Base-by-base conservation (phyloP, 768 basidiomycete genomes). In the Tricholomella constricta region DNA sequence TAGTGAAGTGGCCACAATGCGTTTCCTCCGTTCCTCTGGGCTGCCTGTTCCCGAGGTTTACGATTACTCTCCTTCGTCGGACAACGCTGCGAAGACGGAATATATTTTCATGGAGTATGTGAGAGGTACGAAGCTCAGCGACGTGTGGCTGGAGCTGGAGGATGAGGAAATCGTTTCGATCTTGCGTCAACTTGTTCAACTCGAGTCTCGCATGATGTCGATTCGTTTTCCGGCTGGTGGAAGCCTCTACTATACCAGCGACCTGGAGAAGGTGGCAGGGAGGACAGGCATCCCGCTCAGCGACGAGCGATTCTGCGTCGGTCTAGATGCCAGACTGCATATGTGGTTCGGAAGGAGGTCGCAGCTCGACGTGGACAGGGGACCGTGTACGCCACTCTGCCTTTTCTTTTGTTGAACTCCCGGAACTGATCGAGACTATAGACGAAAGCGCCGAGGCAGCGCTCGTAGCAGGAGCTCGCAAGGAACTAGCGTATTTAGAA, bases 281-380 rank as follows among this genome's bases (percentile, higher is more conserved):
- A 62, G 51, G 53, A 35, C 57, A 54, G 74, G 65, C 60, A 67
- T 80, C 45, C 57, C 72, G 45, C 67, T 74, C 15, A 53, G 72
- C 45, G 71, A 72, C 66, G 51, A 71, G 65, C 69, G 60, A 47
- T 78, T 80, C 70, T 77, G 73, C 55, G 57, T 79, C 50, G 76
- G 77, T 62, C 76, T 73, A 62, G 80, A 80, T 68, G 57, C 63
- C 8, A 73, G 70, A 3, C 41, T 75, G 55, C 59, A 25, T 60
- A n/a, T 81, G 64, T 82, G 79, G 79, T 77, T 66, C 60, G 78
- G 80, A 1, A 74, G 76, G 65, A 76, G 80, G 52, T 67, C 76
- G 54, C 64, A 75, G 70, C 78, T 81, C 53, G 72, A 78, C 52
- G 67, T 80, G 44, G 59, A 77, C 51, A 63, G 81, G 54, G 79